Base-by-base conservation (phyloP, 2,329 filamentous ascomycete genomes). In the Apiospora pterosperma region DNA sequence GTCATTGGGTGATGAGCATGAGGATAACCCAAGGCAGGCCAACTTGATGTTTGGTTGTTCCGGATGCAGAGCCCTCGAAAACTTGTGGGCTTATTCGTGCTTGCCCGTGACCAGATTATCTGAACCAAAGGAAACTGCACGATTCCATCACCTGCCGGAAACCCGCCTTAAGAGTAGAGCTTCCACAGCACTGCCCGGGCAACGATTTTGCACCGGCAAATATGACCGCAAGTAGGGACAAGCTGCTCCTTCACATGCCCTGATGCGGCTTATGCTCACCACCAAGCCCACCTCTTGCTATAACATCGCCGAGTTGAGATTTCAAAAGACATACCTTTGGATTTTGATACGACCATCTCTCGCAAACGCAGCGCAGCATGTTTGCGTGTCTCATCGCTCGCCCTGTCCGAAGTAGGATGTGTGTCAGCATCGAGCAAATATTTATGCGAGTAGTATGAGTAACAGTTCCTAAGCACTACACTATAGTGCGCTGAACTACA, bases 321-420 rank as follows among this genome's bases (percentile, higher is more conserved):
- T 34, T 16, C 48, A 4, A 38, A 23, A 12, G 8, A 65, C 77
- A 61, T 70, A 87, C 85, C 85, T 81, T 85, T 80, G 68, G 87
- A 84, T 68, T 83, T 86, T 14, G 83, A 75, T 11, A 77, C 78
- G 19, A 88, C 85, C 55, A 88, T 78, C 63, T 88, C 85, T 67
- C 83, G 80, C 62, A 88, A 78, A 74, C 86, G 81, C 55, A 78
- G 74, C 41, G 85, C 85, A 21, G 83, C 81, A 69, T 85, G 79
- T 70, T 84, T 84, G 65, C 84, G 79, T 58, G 80, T 75, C 69
- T 87, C 82, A 68, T 88, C 85, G 66, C 79, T 78, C 21, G 71
- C 73, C 63, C 79, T 77, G 42, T 59, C 48, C 28, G 48, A n/a
- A 55, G 48, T 11, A 6, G 48, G 48, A 34, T 55, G 28, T 19